phyloP scores from a whole-genome alignment of 2,329 filamentous ascomycete genomes.

The Trichophyton equinum region DNA sequence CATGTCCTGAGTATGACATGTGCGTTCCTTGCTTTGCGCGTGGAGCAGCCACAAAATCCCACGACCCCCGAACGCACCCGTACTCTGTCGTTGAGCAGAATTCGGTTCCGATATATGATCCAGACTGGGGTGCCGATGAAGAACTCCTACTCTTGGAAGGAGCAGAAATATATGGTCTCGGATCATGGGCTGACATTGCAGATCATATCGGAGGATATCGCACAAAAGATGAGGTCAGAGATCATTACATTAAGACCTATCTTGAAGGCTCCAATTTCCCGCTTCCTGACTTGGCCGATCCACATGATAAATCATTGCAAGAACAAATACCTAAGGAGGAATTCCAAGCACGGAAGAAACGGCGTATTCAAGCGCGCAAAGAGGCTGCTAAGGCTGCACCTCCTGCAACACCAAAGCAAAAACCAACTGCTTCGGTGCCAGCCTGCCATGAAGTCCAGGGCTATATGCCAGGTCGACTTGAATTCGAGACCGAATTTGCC shows the following conservation, averaged over 20 bases:
- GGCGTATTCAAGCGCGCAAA: conserved; percentile 81
- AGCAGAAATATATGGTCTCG: conserved; percentile 87
- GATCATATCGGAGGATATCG: conserved; percentile 96
- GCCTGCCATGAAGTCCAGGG: conserved; percentile 96
- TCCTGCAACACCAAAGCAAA: conserved; percentile 78
- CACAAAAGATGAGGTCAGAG: conserved; percentile 85
- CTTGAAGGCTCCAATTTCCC: conserved; percentile 75
- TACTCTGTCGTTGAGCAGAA: conserved; percentile 97
- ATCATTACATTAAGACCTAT: conserved; percentile 85
- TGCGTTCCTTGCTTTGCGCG: conserved; percentile 90
- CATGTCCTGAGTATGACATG: conserved; percentile 88
- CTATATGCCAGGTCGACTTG: conserved; percentile 93
- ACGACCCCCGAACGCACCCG: conserved; percentile 74
- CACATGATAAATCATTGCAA: conserved; percentile 63
- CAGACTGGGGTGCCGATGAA: conserved; percentile 94
- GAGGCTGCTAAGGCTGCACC: conserved; percentile 75
- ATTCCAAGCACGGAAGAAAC: conserved; percentile 86
- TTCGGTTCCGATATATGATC: conserved; percentile 89
- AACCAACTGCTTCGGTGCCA: conserved; percentile 88
- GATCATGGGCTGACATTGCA: conserved; percentile 95
- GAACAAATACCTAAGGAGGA: conserved; percentile 76
- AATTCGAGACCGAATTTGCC: conserved; percentile 95
- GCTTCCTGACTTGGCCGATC: conserved; percentile 72
- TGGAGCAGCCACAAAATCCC: conserved; percentile 66
- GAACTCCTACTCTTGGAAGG: conserved; percentile 88